phyloP scores from a whole-genome alignment of 768 basidiomycete species.

The Trametes elegans region DNA sequence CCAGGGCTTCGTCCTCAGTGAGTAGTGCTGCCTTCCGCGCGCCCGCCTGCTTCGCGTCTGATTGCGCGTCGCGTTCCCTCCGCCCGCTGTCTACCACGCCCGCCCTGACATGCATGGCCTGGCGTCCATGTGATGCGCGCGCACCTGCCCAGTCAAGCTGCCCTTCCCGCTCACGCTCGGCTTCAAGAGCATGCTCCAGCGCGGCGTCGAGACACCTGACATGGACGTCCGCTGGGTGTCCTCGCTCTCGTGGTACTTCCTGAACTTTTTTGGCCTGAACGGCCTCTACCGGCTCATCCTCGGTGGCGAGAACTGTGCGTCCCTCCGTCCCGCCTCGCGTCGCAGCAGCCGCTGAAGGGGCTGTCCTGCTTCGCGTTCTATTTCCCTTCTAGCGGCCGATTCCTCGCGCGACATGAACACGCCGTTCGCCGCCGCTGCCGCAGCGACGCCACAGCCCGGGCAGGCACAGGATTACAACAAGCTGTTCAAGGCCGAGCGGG shows the following conservation, averaged over 20 bases:
- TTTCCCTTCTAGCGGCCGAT: slow-evolving; percentile 62
- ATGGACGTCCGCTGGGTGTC: slow-evolving; percentile 99
- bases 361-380: slow-evolving; percentile 17
- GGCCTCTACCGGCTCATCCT: slow-evolving; percentile 93
- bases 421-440: slow-evolving; percentile 58
- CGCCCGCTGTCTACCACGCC: neutral
- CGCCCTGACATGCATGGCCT: slow-evolving; percentile 1
- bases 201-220: slow-evolving; percentile 91
- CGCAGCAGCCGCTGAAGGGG: slow-evolving; percentile 9
- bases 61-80: slow-evolving; percentile 1
- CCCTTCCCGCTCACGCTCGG: slow-evolving; percentile 96
- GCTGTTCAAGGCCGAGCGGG: slow-evolving; percentile 85
- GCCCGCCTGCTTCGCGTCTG: slow-evolving; percentile 3
- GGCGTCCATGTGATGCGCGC: slow-evolving; percentile 4
- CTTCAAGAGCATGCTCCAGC: slow-evolving; percentile 97
- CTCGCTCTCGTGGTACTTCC: slow-evolving; percentile 98
- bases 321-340: slow-evolving; percentile 1
- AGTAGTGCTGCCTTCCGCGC: slow-evolving; percentile 40
- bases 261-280: slow-evolving; percentile 97
- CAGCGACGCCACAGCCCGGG: slow-evolving; percentile 41
- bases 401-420: slow-evolving; percentile 71
- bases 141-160: slow-evolving; percentile 67
- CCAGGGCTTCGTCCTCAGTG: slow-evolving; percentile 96
- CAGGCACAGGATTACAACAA: slow-evolving; percentile 86
- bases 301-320: slow-evolving; percentile 83